Conservation (phyloP, 1,284 basidiomycete genomes). For the Cyathus pygmaeus region DNA sequence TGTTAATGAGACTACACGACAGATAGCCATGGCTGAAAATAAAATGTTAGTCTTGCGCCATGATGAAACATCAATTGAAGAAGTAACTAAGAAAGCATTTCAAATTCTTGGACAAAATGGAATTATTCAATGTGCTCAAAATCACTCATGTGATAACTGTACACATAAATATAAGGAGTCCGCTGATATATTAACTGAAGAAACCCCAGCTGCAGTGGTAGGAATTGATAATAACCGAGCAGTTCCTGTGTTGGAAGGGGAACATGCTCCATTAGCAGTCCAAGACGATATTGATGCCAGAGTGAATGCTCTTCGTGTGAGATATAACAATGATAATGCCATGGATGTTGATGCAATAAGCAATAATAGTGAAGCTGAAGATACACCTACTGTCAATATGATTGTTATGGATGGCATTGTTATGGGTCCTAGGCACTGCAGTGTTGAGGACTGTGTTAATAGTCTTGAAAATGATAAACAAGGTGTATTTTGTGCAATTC, state of each 20-base stretch:
- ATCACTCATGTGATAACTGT: slow-evolving; percentile 32
- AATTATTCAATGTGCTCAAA: slow-evolving; percentile 21
- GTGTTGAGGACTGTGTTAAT: slow-evolving; percentile 17
- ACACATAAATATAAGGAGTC: slow-evolving; percentile 25
- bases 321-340: neutral
- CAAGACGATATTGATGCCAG: neutral
- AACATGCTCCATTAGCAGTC: too few relatives aligned
- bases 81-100: slow-evolving; percentile 28
- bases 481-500: slow-evolving; percentile 25
- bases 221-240: slow-evolving; percentile 1
- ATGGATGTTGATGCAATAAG: slow-evolving; percentile 3
- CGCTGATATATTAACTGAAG: slow-evolving; percentile 16
- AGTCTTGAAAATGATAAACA: slow-evolving; percentile 24
- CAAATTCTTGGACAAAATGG: slow-evolving; percentile 25
- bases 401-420: slow-evolving; percentile 36
- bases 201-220: slow-evolving; percentile 19
- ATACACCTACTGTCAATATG: slow-evolving; percentile 20
- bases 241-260: neutral
- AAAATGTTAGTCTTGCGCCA: slow-evolving; percentile 4
- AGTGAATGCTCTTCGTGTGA: neutral
- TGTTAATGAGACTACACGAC: slow-evolving; percentile 29
- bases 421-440: slow-evolving; percentile 27
- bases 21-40: slow-evolving; percentile 9
- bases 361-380: neutral
- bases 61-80: slow-evolving; percentile 15